These are phyloP conservation scores for Canariomyces notabilis DNA, from an alignment of 2,329 filamentous ascomycete species.

Conservation along the genomic window DNA sequence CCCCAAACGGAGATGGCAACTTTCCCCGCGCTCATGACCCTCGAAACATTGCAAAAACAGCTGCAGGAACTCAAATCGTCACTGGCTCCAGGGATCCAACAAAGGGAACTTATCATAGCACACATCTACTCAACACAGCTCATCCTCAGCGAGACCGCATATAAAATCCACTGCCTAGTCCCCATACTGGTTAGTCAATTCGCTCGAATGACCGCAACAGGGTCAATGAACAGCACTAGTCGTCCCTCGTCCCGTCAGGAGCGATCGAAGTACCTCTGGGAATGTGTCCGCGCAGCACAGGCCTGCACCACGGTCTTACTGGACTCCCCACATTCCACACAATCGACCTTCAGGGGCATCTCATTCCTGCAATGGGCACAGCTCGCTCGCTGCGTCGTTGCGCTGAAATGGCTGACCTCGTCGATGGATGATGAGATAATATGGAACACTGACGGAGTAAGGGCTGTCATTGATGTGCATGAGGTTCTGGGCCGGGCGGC, in stretches of 20 bases:
- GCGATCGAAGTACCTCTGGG: conserved; percentile 27
- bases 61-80: conserved; percentile 30
- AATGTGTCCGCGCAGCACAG: conserved; percentile 31
- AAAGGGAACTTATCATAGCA: conserved; percentile 10
- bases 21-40: conserved; percentile 22
- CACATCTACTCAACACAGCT: conserved; percentile 13
- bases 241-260: conserved; percentile 28
- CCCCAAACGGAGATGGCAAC: background rate
- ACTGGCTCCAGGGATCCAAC: conserved; percentile 15
- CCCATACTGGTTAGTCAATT: conserved; percentile 14
- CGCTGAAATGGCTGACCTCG: conserved; percentile 31
- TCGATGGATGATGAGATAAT: too few relatives aligned
- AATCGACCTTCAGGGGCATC: conserved; percentile 29
- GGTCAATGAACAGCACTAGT: conserved; percentile 19
- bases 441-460: too few relatives aligned
- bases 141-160: conserved; percentile 23
- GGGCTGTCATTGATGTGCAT: too few relatives aligned
- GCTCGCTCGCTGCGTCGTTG: conserved; percentile 31
- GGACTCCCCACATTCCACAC: background rate
- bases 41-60: conserved; percentile 30
- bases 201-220: background rate
- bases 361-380: conserved; percentile 36
- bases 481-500: too few relatives aligned
- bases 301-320: conserved; percentile 32
- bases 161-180: conserved; percentile 1